phyloP scores from a whole-genome alignment of 345 rosid species.

The Rhodamnia rubescens region DNA sequence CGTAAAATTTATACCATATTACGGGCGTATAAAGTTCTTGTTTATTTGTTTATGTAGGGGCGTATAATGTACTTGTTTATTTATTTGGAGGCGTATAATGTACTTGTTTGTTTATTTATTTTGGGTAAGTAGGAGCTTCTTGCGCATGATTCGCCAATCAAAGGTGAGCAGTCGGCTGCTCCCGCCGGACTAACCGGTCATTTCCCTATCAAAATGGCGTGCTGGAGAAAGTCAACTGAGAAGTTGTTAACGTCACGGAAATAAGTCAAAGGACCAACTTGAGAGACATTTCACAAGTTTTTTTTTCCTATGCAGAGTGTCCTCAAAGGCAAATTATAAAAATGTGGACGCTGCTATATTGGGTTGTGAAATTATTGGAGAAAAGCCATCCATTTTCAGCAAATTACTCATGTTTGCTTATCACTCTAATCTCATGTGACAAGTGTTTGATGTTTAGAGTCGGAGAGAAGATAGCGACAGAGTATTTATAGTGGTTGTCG shows the following conservation, averaged over 20 bases:
- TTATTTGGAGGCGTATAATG: too few species aligned
- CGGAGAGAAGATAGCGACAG: too few species aligned
- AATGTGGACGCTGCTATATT: background rate
- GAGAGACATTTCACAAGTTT: background rate
- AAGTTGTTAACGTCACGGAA: background rate
- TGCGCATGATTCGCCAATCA: background rate
- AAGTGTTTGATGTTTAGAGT: too few species aligned
- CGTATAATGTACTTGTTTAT: too few species aligned
- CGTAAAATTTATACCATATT: background rate
- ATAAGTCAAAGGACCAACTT: background rate
- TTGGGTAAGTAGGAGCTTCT: background rate
- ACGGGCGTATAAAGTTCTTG: too few species aligned
- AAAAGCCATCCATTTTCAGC: background rate
- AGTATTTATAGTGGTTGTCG: too few species aligned
- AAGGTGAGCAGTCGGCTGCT: background rate
- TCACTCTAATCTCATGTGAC: background rate
- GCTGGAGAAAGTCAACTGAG: background rate
- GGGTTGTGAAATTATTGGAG: background rate
- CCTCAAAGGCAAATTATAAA: background rate
- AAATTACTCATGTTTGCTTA: background rate
- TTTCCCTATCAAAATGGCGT: background rate
- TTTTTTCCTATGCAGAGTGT: background rate
- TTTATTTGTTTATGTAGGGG: too few species aligned
- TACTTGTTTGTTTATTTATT: too few species aligned
- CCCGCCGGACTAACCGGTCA: background rate